A percentile compares a stretch with the other conserved stretches of the same genome.
Conservation (phyloP, 257 asterid species). For the Solanum bukasovii region DNA sequence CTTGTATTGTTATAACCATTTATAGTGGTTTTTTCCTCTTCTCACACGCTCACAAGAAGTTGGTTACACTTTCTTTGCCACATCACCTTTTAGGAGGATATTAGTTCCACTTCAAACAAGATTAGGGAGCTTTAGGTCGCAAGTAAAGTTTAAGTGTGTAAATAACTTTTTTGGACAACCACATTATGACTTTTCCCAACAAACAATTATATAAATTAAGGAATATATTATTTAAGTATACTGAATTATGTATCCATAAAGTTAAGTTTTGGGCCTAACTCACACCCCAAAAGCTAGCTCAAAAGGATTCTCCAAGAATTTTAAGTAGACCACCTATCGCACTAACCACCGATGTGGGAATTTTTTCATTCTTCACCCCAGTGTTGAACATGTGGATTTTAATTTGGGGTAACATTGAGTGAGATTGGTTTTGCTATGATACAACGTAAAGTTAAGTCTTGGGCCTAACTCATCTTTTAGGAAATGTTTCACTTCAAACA, state of each 20-base stretch:
- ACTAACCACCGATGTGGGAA: background rate
- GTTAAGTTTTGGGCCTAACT: background rate
- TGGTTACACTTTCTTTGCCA: background rate
- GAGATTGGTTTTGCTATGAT: background rate
- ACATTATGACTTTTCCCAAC: background rate
- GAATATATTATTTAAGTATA: background rate
- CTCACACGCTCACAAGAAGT: background rate
- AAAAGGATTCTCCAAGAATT: background rate
- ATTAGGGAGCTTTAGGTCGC: background rate
- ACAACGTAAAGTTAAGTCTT: background rate
- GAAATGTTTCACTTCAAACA: background rate
- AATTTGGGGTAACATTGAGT: background rate
- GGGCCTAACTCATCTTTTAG: background rate
- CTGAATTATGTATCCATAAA: background rate
- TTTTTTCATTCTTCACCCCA: background rate
- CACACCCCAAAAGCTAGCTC: background rate
- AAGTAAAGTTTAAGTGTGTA: background rate
- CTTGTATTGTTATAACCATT: background rate
- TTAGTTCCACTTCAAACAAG: background rate
- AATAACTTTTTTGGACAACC: background rate
- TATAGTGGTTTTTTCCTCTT: background rate
- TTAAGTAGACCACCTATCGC: background rate
- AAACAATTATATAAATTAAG: background rate
- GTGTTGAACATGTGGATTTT: background rate
- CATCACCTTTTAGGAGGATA: background rate